Conservation (phyloP, 2,329 filamentous ascomycete genomes). For the Macrophomina tecta region DNA sequence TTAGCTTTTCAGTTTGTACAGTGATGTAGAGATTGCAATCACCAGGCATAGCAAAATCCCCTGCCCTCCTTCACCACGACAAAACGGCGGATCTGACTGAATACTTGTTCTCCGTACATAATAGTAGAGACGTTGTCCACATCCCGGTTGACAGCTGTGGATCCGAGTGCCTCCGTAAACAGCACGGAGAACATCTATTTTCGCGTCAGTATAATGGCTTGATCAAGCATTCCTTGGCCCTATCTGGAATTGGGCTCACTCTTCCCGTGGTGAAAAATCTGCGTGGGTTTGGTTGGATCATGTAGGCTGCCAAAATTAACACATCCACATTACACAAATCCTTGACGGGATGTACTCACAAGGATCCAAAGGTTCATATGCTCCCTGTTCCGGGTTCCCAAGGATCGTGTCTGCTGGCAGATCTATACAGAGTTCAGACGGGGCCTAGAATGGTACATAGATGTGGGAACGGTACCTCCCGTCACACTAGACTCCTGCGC, state of each 20-base stretch:
- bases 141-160: background rate
- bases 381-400: background rate
- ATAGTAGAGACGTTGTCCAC: conserved; percentile 24
- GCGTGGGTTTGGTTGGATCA: background rate
- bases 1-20: background rate
- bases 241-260: background rate
- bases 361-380: background rate
- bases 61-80: conserved; percentile 33
- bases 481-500: too few species aligned
- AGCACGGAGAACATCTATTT: conserved; percentile 19
- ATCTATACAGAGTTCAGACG: background rate
- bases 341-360: background rate
- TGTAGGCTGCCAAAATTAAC: background rate
- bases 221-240: too few species aligned
- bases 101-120: conserved; percentile 31
- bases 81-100: conserved; percentile 39
- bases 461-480: too few species aligned
- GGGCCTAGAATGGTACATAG: background rate
- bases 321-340: too few species aligned
- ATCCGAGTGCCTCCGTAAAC: conserved; percentile 14
- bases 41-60: conserved; percentile 38
- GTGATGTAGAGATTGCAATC: background rate
- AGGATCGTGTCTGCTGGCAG: background rate
- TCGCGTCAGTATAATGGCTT: background rate
- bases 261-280: conserved; percentile 17